Conservation (phyloP, 225 moss, liverwort and hornwort genomes). For the Anthoceros angustus region DNA sequence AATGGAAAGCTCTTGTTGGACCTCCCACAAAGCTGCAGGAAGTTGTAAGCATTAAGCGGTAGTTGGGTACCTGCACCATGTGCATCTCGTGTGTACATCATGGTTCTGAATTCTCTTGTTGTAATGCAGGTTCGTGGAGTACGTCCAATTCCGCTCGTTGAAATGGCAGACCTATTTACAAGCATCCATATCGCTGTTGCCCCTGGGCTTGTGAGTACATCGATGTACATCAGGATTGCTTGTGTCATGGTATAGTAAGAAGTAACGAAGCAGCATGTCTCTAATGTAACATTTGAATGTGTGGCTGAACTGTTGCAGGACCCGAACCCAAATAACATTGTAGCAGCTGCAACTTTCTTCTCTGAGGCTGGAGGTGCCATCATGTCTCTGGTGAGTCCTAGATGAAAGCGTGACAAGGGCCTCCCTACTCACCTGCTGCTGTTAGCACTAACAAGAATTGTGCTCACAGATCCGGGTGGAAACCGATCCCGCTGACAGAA, state of each 20-base stretch:
- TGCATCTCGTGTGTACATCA: neutral
- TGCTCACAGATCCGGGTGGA: conserved; percentile 71
- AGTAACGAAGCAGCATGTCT: neutral
- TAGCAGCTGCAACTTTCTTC: conserved; percentile 83
- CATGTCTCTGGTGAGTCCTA: conserved; percentile 52
- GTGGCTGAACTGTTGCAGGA: conserved; percentile 29
- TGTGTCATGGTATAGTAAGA: neutral
- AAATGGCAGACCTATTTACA: conserved; percentile 76
- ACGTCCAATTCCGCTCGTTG: conserved; percentile 64
- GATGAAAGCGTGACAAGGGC: neutral
- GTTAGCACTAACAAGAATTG: neutral
- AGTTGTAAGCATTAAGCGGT: conserved; percentile 39
- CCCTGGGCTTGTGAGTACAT: conserved; percentile 60
- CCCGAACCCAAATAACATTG: conserved; percentile 81
- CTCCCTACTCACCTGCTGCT: neutral
- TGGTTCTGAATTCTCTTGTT: neutral
- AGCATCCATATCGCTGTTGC: conserved; percentile 73
- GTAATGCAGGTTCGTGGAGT: conserved; percentile 70
- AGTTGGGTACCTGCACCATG: neutral
- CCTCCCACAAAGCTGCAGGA: conserved; percentile 92
- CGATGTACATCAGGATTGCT: neutral
- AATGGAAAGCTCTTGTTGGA: conserved; percentile 72
- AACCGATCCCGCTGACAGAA: conserved; percentile 90
- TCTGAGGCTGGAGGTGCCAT: conserved; percentile 52
- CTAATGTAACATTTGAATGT: neutral